Conservation (phyloP, 176 grass and related monocot genomes). For the Leersia perrieri region DNA sequence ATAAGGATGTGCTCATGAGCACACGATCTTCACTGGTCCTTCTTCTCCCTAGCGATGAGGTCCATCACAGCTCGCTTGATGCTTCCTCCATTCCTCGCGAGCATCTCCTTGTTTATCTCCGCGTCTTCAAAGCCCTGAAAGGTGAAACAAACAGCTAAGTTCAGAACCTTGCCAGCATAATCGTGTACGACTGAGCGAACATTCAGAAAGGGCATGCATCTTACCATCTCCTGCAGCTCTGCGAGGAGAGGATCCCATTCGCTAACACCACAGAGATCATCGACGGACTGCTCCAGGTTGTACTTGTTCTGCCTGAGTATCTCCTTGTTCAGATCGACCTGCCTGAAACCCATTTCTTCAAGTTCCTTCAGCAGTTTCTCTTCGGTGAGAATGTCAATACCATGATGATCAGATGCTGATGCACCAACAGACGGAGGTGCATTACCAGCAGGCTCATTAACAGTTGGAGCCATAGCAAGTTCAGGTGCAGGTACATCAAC, state of each 20-base stretch:
- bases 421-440: not conserved
- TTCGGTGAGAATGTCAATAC: conserved; percentile 39
- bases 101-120: conserved; percentile 78
- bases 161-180: not conserved
- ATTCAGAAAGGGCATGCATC: not conserved
- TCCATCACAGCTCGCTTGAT: conserved; percentile 91
- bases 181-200: not conserved
- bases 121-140: conserved; percentile 82
- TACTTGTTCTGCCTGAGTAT: conserved; percentile 81
- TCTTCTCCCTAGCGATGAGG: conserved; percentile 77
- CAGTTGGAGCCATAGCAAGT: not conserved
- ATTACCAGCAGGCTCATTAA: not conserved
- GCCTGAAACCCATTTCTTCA: conserved; percentile 95
- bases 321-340: conserved; percentile 92
- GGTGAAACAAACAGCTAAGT: not conserved
- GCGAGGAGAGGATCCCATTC: conserved; percentile 90
- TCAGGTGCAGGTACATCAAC: not conserved
- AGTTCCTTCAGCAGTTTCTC: conserved; percentile 72
- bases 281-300: conserved; percentile 78
- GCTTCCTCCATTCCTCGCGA: conserved; percentile 78
- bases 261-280: conserved; percentile 71
- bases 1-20: conserved; percentile 27
- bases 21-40: conserved; percentile 45
- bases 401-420: not conserved
- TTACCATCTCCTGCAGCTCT: conserved; percentile 86